Percentiles rank a stretch among this genome's conserved stretches.
phyloP scores from a whole-genome alignment of 2,329 filamentous ascomycete genomes.

The Blastomyces gilchristii region DNA sequence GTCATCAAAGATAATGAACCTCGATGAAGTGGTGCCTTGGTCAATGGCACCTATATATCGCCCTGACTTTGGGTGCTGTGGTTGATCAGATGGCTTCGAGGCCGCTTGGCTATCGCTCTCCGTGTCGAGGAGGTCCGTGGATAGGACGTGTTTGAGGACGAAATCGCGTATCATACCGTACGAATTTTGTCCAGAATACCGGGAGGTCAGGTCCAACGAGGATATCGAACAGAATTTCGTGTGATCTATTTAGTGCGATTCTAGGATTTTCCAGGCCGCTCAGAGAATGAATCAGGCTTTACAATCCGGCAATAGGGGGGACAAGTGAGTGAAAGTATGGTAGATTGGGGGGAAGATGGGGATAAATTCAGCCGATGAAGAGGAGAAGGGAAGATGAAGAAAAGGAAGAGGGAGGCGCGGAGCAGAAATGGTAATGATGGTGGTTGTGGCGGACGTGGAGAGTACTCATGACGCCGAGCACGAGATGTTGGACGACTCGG shows the following conservation, averaged over 20 bases:
- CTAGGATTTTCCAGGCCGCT: background rate
- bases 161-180: conserved; percentile 3
- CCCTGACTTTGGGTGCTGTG: conserved; percentile 1
- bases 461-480: background rate
- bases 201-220: too few relatives aligned
- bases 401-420: conserved; percentile 6
- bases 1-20: conserved; percentile 83
- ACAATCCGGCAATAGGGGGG: background rate
- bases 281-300: background rate
- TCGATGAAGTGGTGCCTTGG: conserved; percentile 79
- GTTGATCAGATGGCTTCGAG: background rate
- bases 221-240: background rate
- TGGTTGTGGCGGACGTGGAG: conserved; percentile 9
- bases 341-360: background rate
- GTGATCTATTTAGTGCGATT: background rate
- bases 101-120: background rate
- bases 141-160: conserved; percentile 9
- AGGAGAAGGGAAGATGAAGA: conserved; percentile 7
- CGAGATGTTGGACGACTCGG: background rate
- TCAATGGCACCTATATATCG: conserved; percentile 79
- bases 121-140: background rate
- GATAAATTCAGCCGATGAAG: conserved; percentile 2
- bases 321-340: background rate
- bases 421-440: background rate
- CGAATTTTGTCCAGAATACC: background rate